These are phyloP conservation scores for Tulasnella sp. DNA, from an alignment of 768 basidiomycete genomes.

Conservation along the genomic window DNA sequence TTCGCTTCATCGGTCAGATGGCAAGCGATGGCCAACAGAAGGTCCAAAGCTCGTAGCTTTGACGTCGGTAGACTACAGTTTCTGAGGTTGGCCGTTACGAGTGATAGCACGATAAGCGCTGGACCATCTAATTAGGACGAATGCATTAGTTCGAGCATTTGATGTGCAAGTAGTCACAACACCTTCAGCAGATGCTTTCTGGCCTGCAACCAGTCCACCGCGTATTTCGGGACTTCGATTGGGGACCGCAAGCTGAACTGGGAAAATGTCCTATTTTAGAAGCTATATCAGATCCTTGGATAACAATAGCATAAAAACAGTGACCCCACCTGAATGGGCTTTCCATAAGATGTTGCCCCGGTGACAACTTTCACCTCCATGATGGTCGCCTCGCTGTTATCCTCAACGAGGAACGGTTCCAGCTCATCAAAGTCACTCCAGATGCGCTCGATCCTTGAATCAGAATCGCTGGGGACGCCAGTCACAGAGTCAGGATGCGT, in stretches of 20 bases:
- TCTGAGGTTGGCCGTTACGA: conserved; percentile 80
- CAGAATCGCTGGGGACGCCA: conserved; percentile 67
- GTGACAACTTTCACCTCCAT: conserved; percentile 29
- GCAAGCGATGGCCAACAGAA: conserved; percentile 69
- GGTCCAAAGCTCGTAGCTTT: conserved; percentile 73
- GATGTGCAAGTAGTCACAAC: not conserved
- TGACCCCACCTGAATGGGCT: conserved; percentile 15
- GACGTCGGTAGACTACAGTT: conserved; percentile 80
- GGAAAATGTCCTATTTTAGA: conserved; percentile 53
- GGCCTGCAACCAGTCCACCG: conserved; percentile 26
- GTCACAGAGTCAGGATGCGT: not conserved
- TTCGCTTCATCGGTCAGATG: conserved; percentile 92
- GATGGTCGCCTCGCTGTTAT: conserved; percentile 33
- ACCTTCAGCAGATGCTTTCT: conserved; percentile 56
- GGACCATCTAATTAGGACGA: conserved; percentile 55
- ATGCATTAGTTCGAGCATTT: not conserved
- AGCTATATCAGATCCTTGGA: not conserved
- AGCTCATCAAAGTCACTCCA: conserved; percentile 82
- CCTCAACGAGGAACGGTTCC: conserved; percentile 55
- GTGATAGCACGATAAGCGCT: conserved; percentile 74
- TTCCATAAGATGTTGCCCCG: not conserved
- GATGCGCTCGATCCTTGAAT: conserved; percentile 69
- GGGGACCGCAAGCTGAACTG: conserved; percentile 58
- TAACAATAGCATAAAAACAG: conserved; percentile 13
- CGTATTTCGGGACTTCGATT: conserved; percentile 51